phyloP scores from a whole-genome alignment of 176 grass and related monocot species.

The Aegilops longissima region DNA sequence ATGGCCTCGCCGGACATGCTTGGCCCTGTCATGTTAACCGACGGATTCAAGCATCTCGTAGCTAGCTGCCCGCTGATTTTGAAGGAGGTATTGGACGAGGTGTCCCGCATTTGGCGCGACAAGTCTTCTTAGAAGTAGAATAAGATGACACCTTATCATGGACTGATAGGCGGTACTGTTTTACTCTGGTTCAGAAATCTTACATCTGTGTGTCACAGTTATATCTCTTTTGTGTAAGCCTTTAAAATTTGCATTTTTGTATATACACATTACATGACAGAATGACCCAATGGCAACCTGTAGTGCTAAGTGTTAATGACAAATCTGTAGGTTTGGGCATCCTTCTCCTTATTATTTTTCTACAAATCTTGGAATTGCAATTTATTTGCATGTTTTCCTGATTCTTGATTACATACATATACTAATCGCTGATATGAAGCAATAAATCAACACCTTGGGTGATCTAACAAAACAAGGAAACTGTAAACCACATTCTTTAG shows the following conservation, averaged over 20 bases:
- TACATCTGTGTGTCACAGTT: neutral
- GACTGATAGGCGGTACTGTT: neutral
- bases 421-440: neutral
- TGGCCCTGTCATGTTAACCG: constrained; percentile 17
- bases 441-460: neutral
- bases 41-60: constrained; percentile 46
- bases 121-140: neutral
- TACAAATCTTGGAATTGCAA: neutral
- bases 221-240: neutral
- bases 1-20: constrained; percentile 37
- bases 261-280: neutral
- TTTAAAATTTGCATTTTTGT: neutral
- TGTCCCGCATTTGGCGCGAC: constrained; percentile 35
- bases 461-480: neutral
- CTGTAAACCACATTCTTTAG: neutral
- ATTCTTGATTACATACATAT: neutral
- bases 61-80: constrained; percentile 39
- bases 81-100: constrained; percentile 44
- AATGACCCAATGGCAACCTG: neutral
- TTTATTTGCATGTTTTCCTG: constrained; percentile 10
- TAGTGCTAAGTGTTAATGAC: neutral
- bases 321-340: neutral
- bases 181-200: neutral
- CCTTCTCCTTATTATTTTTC: neutral
- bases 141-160: neutral